Conservation (phyloP, 164 flowering plant species). For the Kalanchoe fedtschenkoi region DNA sequence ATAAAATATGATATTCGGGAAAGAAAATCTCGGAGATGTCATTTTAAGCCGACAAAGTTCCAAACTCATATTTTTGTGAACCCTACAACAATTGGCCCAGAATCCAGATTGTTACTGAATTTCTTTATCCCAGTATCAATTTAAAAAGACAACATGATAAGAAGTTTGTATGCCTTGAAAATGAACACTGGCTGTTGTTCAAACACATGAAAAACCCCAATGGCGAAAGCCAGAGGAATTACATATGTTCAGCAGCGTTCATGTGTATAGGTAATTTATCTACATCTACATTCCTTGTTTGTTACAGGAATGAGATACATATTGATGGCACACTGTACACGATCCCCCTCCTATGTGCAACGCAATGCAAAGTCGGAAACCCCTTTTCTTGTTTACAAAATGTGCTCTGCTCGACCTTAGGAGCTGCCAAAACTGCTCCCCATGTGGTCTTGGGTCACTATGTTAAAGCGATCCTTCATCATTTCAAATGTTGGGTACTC, state of each 20-base stretch:
- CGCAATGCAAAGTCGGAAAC: background rate
- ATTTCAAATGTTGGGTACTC: constrained; percentile 29
- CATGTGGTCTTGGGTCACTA: constrained; percentile 53
- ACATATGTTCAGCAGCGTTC: background rate
- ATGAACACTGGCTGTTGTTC: background rate
- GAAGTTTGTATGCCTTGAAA: too few species aligned
- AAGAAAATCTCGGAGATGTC: too few species aligned
- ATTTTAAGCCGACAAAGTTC: too few species aligned
- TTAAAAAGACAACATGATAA: too few species aligned
- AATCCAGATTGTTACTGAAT: too few species aligned
- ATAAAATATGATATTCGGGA: too few species aligned
- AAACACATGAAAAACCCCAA: background rate
- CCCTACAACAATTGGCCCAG: too few species aligned
- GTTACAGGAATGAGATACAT: background rate
- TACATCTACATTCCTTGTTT: background rate
- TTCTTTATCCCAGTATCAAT: too few species aligned
- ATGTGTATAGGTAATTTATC: background rate
- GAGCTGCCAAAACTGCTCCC: constrained; percentile 68
- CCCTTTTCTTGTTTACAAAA: too few species aligned
- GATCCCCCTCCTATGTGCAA: background rate
- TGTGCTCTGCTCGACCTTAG: constrained; percentile 21
- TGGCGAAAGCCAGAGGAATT: background rate
- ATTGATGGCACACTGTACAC: background rate
- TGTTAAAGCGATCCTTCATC: constrained; percentile 32
- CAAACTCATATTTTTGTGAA: too few species aligned